Base-by-base conservation (phyloP, 2,329 filamentous ascomycete species). In the Alternaria infectoria region DNA sequence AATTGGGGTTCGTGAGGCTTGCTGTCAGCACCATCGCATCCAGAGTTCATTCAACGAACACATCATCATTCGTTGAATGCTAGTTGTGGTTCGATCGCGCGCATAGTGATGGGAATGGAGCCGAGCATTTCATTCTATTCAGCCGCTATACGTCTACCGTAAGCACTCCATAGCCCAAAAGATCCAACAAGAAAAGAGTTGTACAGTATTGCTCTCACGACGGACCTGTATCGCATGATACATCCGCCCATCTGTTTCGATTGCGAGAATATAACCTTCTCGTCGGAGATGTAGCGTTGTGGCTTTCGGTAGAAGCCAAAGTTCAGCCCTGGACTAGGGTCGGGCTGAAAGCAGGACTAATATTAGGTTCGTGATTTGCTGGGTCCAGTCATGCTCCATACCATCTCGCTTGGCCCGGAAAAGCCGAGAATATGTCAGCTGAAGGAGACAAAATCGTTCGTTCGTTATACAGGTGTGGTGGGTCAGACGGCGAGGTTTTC, bases 271-370 rank as follows among this genome's bases (percentile, higher is more conserved):
- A 51, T 36, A 36, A 23, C 30, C 44, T 10, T 55, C 32, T 58
- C 47, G 36, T 19, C 54, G 58, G 44, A 65, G 52, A 46, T 23
- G 6, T 15, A 28, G 40, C n/a, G 7, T 19, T 59, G 30, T 56
- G 30, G 21, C 47, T 52, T 59, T 50, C 23, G 49, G 54, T 21
- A 56, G 11, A 23, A 25, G 54, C 40, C 44, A 45, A 23, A 61
- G 61, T 54, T 71, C 58, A 65, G 62, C 63, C 60, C 59, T 61
- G 63, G 30, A 56, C 47, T 49, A 36, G 40, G 28, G 47, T 43
- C 21, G 46, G 64, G 67, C 61, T 67, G 62, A 65, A 62, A 64
- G 59, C 66, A 62, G 66, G 65, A 62, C 64, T 69, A 36, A 71
- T 50, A 68, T 62, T 59, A 59, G 40, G 54, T 52, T 49, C 52